Conservation (phyloP, 1,139 yeast genomes). For the Yamadazyma aaseri region DNA sequence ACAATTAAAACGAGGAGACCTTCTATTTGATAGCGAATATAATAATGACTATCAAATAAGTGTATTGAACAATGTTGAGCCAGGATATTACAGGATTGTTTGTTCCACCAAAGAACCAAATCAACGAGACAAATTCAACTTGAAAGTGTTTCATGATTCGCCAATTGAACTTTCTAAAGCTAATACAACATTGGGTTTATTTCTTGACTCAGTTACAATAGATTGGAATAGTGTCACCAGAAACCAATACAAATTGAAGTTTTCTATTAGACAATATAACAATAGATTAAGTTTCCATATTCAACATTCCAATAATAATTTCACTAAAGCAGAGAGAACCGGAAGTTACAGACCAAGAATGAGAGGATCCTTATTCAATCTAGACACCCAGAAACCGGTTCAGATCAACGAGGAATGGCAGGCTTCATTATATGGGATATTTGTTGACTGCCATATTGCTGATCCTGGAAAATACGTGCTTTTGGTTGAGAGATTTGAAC, state of each 20-base stretch:
- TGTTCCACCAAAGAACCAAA: slow-evolving; percentile 27
- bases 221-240: slow-evolving; percentile 43
- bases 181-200: slow-evolving; percentile 36
- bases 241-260: slow-evolving; percentile 29
- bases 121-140: slow-evolving; percentile 12
- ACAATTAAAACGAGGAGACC: slow-evolving; percentile 28
- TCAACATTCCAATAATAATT: slow-evolving; percentile 18
- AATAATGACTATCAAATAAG: slow-evolving; percentile 19
- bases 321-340: slow-evolving; percentile 20
- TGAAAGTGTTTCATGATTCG: slow-evolving; percentile 13
- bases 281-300: slow-evolving; percentile 26
- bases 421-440: slow-evolving; percentile 44
- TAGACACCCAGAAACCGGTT: slow-evolving; percentile 25
- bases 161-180: slow-evolving; percentile 17
- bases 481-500: slow-evolving; percentile 49
- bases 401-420: slow-evolving; percentile 41
- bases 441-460: slow-evolving; percentile 30
- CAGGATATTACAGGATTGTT: slow-evolving; percentile 39
- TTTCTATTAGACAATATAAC: slow-evolving; percentile 21
- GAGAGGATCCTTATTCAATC: slow-evolving; percentile 45
- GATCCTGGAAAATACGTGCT: slow-evolving; percentile 35
- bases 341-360: slow-evolving; percentile 38
- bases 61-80: slow-evolving; percentile 21
- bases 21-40: slow-evolving; percentile 30
- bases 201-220: slow-evolving; percentile 20